Conservation (phyloP, 169 alveolate species). For the Prorocentrum cordatum region DNA sequence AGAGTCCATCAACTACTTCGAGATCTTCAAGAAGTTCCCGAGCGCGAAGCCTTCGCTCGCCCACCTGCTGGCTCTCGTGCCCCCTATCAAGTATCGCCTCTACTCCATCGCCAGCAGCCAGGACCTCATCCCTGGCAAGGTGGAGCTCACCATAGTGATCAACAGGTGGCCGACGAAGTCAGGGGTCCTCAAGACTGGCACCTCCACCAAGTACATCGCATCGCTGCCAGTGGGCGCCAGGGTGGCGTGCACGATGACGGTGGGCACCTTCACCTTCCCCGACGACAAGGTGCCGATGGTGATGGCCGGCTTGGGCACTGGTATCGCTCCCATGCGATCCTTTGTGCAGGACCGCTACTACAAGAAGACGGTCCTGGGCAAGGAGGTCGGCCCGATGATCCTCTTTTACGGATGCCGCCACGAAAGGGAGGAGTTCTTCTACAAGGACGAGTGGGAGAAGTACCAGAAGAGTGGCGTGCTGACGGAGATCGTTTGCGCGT, state of each 20-base stretch:
- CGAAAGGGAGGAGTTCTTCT: conserved; percentile 51
- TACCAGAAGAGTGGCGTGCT: conserved; percentile 32
- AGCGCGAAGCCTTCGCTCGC: conserved; percentile 45
- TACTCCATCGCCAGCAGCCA: conserved; percentile 60
- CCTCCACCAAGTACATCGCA: conserved; percentile 58
- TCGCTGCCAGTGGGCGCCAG: conserved; percentile 12
- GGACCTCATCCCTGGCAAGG: no score
- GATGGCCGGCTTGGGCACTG: conserved; percentile 46
- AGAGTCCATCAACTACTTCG: no score
- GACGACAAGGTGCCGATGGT: conserved; percentile 18
- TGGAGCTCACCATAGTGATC: conserved; percentile 60
- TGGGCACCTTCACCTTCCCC: conserved; percentile 57
- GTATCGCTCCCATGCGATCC: conserved; percentile 58
- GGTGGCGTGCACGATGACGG: conserved; percentile 39
- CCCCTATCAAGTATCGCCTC: conserved; percentile 25
- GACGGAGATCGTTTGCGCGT: conserved; percentile 28
- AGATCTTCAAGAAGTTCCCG: conserved; percentile 20
- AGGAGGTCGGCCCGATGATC: conserved; percentile 28
- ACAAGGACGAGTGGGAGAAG: conserved; percentile 68
- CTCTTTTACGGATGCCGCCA: conserved; percentile 67
- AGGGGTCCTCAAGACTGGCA: no score
- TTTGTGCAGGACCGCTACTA: conserved; percentile 44
- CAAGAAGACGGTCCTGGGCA: conserved; percentile 45
- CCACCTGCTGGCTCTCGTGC: conserved; percentile 41
- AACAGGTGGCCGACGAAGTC: conserved; percentile 2